Evolutionary conservation across 345 rosid species (phyloP), one percentile per base, ranked within the genome.

Genomic region (Passiflora organensis): DNA sequence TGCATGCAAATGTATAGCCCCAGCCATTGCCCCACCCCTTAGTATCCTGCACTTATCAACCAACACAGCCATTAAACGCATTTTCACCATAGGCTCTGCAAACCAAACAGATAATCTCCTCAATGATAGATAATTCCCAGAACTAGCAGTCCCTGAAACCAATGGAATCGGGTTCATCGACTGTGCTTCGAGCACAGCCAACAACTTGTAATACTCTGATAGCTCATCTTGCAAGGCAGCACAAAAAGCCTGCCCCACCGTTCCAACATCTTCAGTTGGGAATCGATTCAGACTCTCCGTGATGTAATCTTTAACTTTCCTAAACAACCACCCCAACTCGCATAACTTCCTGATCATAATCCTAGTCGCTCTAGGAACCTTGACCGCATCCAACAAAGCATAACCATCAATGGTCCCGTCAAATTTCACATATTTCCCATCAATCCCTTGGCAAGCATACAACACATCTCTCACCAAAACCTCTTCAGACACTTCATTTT

Each of bases 21-120:
- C 97, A 48, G 95, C 94, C 95, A 87, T 90, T 6, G 97, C 89
- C 43, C 97, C 97, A 41, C 95, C 97, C 75, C 87, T 87, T 75
- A 93, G 60, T 51, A 82, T 86, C 77, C 79, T 76, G 65, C 99
- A 93, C 43, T 89, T 89, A 66, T 89, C 96, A 60, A 86, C 97
- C 85, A 93, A 72, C 68, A 89, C 85, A 67, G 89, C 99, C 99
- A 93, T 93, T 51, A 93, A 69, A 71, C 99, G 82, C 99, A 93
- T 93, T 76, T 93, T 93, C 78, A 86, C 89, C 73, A 75, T 78
- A 9, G 97, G 96, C 77, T 93, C 99, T 0, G 84, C 85, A 45
- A 93, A 82, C 99, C 99, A 93, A 36, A 89, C 95, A 0, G 85
- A 80, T 67, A 93, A 75, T 56, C 97, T 86, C 81, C 95, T 89